A percentile compares a stretch with the other conserved stretches of the same genome.
Conservation (phyloP, 352 stramenopile genomes). For the Phytophthora tentaculata region DNA sequence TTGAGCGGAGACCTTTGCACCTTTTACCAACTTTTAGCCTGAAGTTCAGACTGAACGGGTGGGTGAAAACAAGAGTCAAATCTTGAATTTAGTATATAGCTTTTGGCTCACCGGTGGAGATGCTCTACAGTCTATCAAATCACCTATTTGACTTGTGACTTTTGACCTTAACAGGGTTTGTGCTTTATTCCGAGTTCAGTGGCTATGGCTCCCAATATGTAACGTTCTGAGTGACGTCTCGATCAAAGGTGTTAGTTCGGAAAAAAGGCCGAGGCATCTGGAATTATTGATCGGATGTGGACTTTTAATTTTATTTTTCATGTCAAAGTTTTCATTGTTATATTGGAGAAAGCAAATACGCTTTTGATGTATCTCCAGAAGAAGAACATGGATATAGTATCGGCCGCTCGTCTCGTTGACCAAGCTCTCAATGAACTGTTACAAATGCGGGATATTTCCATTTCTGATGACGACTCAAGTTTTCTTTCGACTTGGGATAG, state of each 20-base stretch:
- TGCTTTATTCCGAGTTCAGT: background rate
- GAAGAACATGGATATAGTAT: constrained; percentile 4
- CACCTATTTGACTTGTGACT: too few relatives aligned
- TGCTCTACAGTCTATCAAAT: too few relatives aligned
- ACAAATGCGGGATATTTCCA: background rate
- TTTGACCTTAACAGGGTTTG: too few relatives aligned
- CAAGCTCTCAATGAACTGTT: background rate
- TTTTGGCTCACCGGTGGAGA: too few relatives aligned
- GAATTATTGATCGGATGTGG: constrained; percentile 15
- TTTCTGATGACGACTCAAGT: background rate
- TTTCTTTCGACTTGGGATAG: background rate
- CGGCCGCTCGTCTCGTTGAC: background rate
- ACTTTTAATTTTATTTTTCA: constrained; percentile 15
- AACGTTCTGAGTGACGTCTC: background rate
- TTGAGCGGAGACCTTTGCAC: too few relatives aligned
- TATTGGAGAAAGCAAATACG: constrained; percentile 13
- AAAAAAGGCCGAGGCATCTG: constrained; percentile 4
- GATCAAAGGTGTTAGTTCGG: background rate
- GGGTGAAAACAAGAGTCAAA: too few relatives aligned
- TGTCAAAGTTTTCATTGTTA: background rate
- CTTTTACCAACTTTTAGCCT: too few relatives aligned
- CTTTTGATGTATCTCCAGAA: constrained; percentile 6
- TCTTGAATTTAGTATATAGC: too few relatives aligned
- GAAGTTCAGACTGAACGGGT: too few relatives aligned
- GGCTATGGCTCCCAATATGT: background rate